Base-by-base conservation (phyloP, 2,329 filamentous ascomycete species). In the Fusarium heterosporum region DNA sequence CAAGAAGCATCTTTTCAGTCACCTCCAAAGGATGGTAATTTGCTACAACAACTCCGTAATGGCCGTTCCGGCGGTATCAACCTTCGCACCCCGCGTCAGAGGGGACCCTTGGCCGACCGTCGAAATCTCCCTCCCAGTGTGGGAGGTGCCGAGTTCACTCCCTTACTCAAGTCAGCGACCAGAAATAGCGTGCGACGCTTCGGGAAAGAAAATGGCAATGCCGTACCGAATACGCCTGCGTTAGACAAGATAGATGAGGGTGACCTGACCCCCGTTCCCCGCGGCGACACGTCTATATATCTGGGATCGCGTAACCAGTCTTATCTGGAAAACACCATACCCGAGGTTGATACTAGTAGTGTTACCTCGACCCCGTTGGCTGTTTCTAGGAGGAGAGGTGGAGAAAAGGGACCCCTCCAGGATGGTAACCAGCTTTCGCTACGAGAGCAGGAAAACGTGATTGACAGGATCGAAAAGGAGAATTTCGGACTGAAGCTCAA, bases 401-500 rank as follows among this genome's bases (percentile, higher is more conserved):
- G 85, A 43, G 85, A 84, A 52, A 89, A 88, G 52, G 90, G 89
- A 1, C 87, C 92, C 6, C 79, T 97, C 36, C 90, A 94, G 64
- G 91, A 96, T 71, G 93, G 93, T 19, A 97, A 97, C 72, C 90
- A 96, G 75, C 85, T 97, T 71, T 97, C 96, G 2, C 80, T 99
- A 58, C 90, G 93, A 63, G 96, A 99, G 76, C 96, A 99, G 78
- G 96, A 98, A 79, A 93, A 93, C 71, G 91, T 96, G 69, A 95
- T 99, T 71, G 93, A 97, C 80, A 92, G 92, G 75, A 95, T 99
- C 72, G 93, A 97, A 76, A 99, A 99, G 82, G 96, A 98, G 75
- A 99, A 99, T 75, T 99, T 98, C 76, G 93, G 93, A 25, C 84
- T 99, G 53, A 98, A 98, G 79, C 86, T 98, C 71, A 97, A 97